Conservation (phyloP, 345 rosid species). For the Melastoma malabathricum region DNA sequence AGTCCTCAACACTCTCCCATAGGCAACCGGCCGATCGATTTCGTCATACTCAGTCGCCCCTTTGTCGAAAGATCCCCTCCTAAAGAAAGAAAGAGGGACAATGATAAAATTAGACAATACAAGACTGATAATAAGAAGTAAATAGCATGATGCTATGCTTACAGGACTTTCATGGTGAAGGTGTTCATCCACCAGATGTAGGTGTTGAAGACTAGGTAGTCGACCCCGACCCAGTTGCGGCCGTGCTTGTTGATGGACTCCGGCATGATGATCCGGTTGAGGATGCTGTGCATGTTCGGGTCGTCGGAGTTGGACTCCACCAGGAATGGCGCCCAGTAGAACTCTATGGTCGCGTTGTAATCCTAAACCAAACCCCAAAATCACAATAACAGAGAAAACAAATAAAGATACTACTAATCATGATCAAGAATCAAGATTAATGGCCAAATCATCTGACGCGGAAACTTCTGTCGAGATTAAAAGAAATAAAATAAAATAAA, state of each 20-base stretch:
- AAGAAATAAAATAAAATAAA: too few species aligned
- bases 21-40: constrained; percentile 59
- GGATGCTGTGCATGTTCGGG: constrained; percentile 54
- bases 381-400: background rate
- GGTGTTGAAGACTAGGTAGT: constrained; percentile 76
- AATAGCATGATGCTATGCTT: constrained; percentile 2
- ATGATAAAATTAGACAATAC: background rate
- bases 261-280: constrained; percentile 68
- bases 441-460: too few species aligned
- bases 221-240: constrained; percentile 67
- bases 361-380: constrained; percentile 24
- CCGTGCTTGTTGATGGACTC: constrained; percentile 81
- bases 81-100: constrained; percentile 6
- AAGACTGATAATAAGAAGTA: background rate
- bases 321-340: constrained; percentile 94
- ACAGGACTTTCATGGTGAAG: constrained; percentile 52
- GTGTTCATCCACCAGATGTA: constrained; percentile 99
- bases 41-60: constrained; percentile 67
- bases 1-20: constrained; percentile 40
- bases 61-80: constrained; percentile 76
- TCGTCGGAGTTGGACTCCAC: constrained; percentile 91
- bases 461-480: too few species aligned
- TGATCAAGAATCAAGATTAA: too few species aligned
- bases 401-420: background rate
- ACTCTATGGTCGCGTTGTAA: constrained; percentile 85